Conservation (phyloP, 2,329 filamentous ascomycete species). For the Fusarium xylarioides region DNA sequence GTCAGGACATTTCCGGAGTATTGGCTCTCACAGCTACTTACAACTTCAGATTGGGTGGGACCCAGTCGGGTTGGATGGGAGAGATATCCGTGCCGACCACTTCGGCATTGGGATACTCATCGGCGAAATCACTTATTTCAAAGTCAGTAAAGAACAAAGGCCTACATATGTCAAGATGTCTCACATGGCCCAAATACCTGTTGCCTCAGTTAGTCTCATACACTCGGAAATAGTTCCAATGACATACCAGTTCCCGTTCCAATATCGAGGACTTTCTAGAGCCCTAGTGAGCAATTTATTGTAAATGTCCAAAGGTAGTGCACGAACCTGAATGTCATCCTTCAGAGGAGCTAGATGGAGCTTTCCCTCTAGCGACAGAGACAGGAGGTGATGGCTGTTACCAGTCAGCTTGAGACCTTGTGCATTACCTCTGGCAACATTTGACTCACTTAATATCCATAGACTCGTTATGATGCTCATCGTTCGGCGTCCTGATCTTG, state of each 20-base stretch:
- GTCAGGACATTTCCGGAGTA: background rate
- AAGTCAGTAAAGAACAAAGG: accelerated
- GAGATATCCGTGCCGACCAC: conserved; percentile 64
- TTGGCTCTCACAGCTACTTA: background rate
- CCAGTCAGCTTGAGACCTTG: background rate
- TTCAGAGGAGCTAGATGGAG: conserved; percentile 31
- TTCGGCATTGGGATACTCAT: conserved; percentile 55
- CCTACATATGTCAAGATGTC: accelerated
- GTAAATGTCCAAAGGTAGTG: accelerated
- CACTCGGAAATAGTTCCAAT: accelerated
- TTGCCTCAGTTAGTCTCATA: accelerated
- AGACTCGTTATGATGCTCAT: conserved; percentile 34
- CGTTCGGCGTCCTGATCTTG: conserved; percentile 19
- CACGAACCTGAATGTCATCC: conserved; percentile 36
- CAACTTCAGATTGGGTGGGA: conserved; percentile 56
- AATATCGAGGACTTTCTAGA: conserved; percentile 52
- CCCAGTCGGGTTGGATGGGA: conserved; percentile 64
- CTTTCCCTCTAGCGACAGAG: conserved; percentile 5
- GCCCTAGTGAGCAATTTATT: background rate
- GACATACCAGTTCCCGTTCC: conserved; percentile 63
- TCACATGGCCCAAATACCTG: conserved; percentile 57
- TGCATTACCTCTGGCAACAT: accelerated
- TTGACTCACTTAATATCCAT: conserved; percentile 32
- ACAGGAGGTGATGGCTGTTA: conserved; percentile 23
- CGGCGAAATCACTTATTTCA: conserved; percentile 59